Conservation (phyloP, 1,139 yeast species). For the Pichia sp. region DNA sequence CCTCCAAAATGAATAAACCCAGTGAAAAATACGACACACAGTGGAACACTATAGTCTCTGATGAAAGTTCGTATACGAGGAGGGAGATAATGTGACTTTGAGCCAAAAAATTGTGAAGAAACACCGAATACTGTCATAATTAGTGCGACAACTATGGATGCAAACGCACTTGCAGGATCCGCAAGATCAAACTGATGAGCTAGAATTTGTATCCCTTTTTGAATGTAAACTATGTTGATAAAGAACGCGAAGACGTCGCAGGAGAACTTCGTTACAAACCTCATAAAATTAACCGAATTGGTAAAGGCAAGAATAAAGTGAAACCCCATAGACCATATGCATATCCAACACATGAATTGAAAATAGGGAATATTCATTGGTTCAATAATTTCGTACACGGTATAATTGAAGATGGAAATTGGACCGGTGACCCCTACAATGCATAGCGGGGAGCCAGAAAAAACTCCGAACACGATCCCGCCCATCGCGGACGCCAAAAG, state of each 20-base stretch:
- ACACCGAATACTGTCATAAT: constrained; percentile 73
- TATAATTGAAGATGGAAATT: constrained; percentile 82
- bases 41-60: constrained; percentile 81
- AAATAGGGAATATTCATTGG: constrained; percentile 63
- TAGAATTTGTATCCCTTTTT: constrained; percentile 83
- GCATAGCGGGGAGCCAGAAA: constrained; percentile 88
- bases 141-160: constrained; percentile 69
- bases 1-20: constrained; percentile 92
- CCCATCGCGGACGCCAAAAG: constrained; percentile 80
- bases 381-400: constrained; percentile 75
- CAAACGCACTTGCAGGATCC: constrained; percentile 57
- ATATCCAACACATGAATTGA: constrained; percentile 95
- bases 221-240: constrained; percentile 83
- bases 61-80: constrained; percentile 62
- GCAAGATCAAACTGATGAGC: constrained; percentile 56
- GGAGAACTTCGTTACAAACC: constrained; percentile 73
- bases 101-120: constrained; percentile 56
- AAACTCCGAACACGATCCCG: constrained; percentile 80
- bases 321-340: constrained; percentile 84
- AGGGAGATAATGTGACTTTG: constrained; percentile 55
- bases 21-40: constrained; percentile 80
- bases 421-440: constrained; percentile 99
- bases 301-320: constrained; percentile 69
- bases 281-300: constrained; percentile 65
- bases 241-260: constrained; percentile 94